Percentiles rank a stretch among this genome's conserved stretches.
Conservation (phyloP, 2,329 filamentous ascomycete species). For the Colletotrichum sp. region DNA sequence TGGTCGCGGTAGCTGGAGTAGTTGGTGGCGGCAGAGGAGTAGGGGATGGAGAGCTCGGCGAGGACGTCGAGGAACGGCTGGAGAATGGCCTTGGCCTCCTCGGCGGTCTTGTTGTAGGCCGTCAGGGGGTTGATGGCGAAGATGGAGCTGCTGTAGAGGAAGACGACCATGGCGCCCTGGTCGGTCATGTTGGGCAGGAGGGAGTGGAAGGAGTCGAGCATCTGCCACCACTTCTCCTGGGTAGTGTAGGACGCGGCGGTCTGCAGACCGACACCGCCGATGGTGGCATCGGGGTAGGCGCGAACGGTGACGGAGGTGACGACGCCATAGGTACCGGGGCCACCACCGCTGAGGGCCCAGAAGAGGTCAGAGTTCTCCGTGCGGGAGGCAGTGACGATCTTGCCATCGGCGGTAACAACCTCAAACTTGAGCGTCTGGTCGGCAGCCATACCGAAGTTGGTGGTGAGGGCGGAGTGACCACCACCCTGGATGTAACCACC, state of each 20-base stretch:
- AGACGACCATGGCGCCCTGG: conserved; percentile 52
- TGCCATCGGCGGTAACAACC: conserved; percentile 57
- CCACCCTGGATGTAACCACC: conserved; percentile 67
- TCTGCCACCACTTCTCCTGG: conserved; percentile 50
- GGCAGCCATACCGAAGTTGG: conserved; percentile 60
- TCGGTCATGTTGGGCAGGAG: conserved; percentile 51
- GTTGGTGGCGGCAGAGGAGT: conserved; percentile 24
- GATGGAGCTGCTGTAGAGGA: conserved; percentile 48
- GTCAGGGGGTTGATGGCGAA: conserved; percentile 54
- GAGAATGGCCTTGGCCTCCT: conserved; percentile 48
- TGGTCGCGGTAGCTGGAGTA: conserved; percentile 42
- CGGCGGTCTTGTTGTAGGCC: conserved; percentile 47
- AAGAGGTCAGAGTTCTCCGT: conserved; percentile 59
- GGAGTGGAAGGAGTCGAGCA: conserved; percentile 45
- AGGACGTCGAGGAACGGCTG: conserved; percentile 47
- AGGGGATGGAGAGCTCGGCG: conserved; percentile 34
- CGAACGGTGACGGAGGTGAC: conserved; percentile 60
- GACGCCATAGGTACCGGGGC: conserved; percentile 62
- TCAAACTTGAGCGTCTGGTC: conserved; percentile 63
- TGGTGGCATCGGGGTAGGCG: conserved; percentile 46
- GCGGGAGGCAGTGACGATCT: conserved; percentile 50
- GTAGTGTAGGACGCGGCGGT: conserved; percentile 19
- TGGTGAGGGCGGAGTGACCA: conserved; percentile 59
- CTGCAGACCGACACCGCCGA: conserved; percentile 47
- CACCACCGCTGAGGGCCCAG: conserved; percentile 67